Evolutionary conservation across 148 eudicot species (phyloP), one percentile per base, ranked within the genome.

Genomic region (Salicornia ramosissima): DNA sequence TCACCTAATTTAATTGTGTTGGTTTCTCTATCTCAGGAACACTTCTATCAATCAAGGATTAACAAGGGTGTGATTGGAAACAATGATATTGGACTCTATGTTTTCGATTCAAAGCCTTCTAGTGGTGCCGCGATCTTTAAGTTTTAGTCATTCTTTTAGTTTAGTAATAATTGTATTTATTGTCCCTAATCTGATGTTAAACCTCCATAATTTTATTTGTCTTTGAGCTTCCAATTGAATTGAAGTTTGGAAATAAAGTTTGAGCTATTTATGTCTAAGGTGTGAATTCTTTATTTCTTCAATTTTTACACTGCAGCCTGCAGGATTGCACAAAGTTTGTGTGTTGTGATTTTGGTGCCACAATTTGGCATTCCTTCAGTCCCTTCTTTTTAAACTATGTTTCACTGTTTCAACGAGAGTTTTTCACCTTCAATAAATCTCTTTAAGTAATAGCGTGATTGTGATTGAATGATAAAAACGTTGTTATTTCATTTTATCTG

Each of bases 61-160:
- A 83, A 90, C 73, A 87, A 81, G 51, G 88, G 89, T 30, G 77
- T 84, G 72, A 94, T 90, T 31, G 76, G 74, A 15, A 84, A 83
- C 68, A 76, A 76, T 29, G 98, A 92, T 54, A 85, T 91, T 1
- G 95, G 88, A 64, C 87, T 89, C 11, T 89, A 85, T 73, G 81
- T 91, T 62, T 91, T 91, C 47, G 97, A 92, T 19, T 91, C 97
- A 28, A 91, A 91, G 83, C 97, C 97, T 1, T 87, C 97, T 3
- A 91, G 97, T 43, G 97, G 97, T 43, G 92, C 97, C 58, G 97
- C 97, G 33, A 87, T 91, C 64, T 79, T 91, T 73, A 86, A 85
- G 62, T 79, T 86, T 71, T 85, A 85, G 83, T 30, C 33, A 13
- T 60, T 29, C 57, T 28, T 31, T 36, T 3, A 49, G n/a, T 19